Conservation (phyloP, 2,329 filamentous ascomycete genomes). For the Fusarium sp. region DNA sequence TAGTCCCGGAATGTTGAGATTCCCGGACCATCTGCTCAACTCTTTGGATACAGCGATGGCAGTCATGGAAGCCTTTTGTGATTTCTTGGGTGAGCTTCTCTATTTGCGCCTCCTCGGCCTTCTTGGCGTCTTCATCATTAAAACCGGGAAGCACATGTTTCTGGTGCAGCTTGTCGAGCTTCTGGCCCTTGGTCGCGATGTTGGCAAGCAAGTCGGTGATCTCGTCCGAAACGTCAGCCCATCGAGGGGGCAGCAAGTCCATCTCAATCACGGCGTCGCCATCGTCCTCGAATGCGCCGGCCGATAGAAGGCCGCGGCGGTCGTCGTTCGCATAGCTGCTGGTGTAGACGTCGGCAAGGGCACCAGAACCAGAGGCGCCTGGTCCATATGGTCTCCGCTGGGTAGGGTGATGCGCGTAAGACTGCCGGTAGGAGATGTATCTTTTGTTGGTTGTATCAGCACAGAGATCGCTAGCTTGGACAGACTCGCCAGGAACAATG, state of each 20-base stretch:
- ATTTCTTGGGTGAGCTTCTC: constrained; percentile 91
- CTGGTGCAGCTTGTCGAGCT: constrained; percentile 91
- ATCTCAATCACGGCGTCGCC: constrained; percentile 98
- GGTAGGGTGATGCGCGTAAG: constrained; percentile 92
- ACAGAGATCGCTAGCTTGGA: neutral
- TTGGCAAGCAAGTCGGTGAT: constrained; percentile 84
- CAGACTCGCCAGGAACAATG: constrained; percentile 12
- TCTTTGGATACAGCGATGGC: constrained; percentile 87
- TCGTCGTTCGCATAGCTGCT: constrained; percentile 62
- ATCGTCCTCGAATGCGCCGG: constrained; percentile 81
- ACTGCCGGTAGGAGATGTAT: constrained; percentile 99
- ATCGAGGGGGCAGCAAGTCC: constrained; percentile 93
- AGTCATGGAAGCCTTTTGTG: constrained; percentile 88
- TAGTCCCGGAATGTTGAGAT: constrained; percentile 75
- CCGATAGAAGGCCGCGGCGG: constrained; percentile 83
- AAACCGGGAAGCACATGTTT: constrained; percentile 97
- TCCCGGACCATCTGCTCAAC: constrained; percentile 90
- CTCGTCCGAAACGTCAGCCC: constrained; percentile 95
- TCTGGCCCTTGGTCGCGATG: constrained; percentile 84
- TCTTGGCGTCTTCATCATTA: constrained; percentile 92
- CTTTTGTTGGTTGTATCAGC: constrained; percentile 57
- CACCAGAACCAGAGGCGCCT: constrained; percentile 60
- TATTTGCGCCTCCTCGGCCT: constrained; percentile 87
- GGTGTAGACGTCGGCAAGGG: constrained; percentile 69
- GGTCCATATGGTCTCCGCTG: constrained; percentile 80